Base-by-base conservation (phyloP, 148 eudicot species). In the Camellia lanceoleosa region DNA sequence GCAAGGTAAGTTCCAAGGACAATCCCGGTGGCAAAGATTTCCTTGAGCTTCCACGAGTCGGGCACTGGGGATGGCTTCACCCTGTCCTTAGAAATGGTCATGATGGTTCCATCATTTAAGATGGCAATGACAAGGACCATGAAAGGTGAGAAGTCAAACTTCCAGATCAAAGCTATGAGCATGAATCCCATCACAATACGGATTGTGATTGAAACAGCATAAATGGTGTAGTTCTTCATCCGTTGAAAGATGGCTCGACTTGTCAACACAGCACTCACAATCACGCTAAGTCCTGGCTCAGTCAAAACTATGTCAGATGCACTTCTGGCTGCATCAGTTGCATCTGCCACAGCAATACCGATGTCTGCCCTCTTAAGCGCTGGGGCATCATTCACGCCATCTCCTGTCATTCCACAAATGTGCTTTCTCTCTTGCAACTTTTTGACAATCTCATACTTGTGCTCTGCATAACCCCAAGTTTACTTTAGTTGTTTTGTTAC, bases 161-260 rank as follows among this genome's bases (percentile, higher is more conserved):
- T 85, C 98, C 98, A 95, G 52, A 95, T 88, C 7, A 95, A 86
- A 18, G 90, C 94, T 8, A 95, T 82, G 75, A 95, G 89, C 68
- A 95, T 81, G 86, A 95, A 95, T 3, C 97, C 97, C 77, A 93
- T 73, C 19, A 95, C 98, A 30, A 95, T 92, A 80, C 98, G 94
- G 16, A 95, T 93, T 14, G 98, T 95, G 84, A 95, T 93, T 13
- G 98, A 88, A 72, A 95, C 98, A 0, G 98, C 98, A 74, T 95
- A 95, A 47, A 95, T 95, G 19, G 98, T 95, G 80, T 95, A 95
- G 84, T 95, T 95, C 87, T 95, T 95, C 98, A 95, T 95, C 87
- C 98, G 89, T 66, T 95, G 98, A 81, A 95, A 95, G 81, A 95
- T 95, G 82, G 97, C 96, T 51, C 98, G 83, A 78, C 98, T 95